phyloP scores from a whole-genome alignment of 2,329 filamentous ascomycete genomes.

The Chrysoporthe cubensis region DNA sequence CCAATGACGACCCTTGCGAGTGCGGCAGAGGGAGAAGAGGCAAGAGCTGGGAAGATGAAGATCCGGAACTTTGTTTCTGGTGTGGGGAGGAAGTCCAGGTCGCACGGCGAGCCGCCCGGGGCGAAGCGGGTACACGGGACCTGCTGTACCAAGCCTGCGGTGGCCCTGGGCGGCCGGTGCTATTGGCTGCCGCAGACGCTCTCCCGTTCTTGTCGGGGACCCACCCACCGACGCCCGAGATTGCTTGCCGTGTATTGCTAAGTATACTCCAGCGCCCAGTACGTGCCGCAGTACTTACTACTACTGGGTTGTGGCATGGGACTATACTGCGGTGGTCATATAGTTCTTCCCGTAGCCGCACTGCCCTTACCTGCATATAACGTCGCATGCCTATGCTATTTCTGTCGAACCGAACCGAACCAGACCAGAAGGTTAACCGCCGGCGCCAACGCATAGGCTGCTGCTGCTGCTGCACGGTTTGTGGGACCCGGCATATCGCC shows the following conservation, averaged over 20 bases:
- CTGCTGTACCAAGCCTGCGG: neutral
- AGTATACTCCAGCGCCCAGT: too few relatives aligned
- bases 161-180: neutral
- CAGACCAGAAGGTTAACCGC: conserved; percentile 9
- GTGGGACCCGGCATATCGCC: neutral
- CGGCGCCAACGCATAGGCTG: conserved; percentile 4
- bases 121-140: neutral
- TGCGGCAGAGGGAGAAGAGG: conserved; percentile 1
- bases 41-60: neutral
- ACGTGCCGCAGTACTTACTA: neutral
- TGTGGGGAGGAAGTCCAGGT: neutral
- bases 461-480: neutral
- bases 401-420: conserved; percentile 7
- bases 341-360: neutral
- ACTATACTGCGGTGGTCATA: neutral
- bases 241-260: too few relatives aligned
- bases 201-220: neutral
- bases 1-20: neutral
- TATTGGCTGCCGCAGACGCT: conserved; percentile 12
- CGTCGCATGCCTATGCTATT: conserved; percentile 6
- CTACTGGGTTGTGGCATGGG: neutral
- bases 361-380: neutral
- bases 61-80: neutral
- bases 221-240: neutral
- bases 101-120: conserved; percentile 26